Percentiles rank a stretch among this genome's conserved stretches.
Conservation (phyloP, 2,329 filamentous ascomycete genomes). For the Sphaerulina populicola region DNA sequence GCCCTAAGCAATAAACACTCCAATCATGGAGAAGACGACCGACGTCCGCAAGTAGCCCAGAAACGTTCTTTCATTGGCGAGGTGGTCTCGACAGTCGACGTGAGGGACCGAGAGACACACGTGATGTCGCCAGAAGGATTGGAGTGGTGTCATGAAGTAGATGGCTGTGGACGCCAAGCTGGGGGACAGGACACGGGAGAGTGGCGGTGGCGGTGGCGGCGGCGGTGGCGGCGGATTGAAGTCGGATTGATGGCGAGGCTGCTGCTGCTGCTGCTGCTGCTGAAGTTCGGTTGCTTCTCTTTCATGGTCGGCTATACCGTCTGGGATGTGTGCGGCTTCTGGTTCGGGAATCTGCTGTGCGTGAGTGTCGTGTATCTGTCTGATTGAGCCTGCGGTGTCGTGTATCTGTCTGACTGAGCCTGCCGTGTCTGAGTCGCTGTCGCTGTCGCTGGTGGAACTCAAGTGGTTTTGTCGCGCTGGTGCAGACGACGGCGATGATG, state of each 20-base stretch:
- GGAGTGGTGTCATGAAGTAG: conserved; percentile 19
- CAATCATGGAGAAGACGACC: conserved; percentile 58
- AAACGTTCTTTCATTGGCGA: conserved; percentile 66
- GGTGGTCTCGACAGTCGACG: conserved; percentile 46
- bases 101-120: conserved; percentile 46
- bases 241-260: background rate
- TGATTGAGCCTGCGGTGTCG: background rate
- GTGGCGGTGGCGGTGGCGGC: too few species aligned
- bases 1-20: conserved; percentile 56
- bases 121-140: conserved; percentile 44
- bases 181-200: conserved; percentile 8
- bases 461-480: background rate
- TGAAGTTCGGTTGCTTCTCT: conserved; percentile 31
- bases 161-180: background rate
- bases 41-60: conserved; percentile 66
- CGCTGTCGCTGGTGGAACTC: background rate
- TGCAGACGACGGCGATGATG: too few species aligned
- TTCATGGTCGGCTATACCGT: conserved; percentile 23
- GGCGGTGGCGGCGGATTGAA: too few species aligned
- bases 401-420: background rate
- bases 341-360: conserved; percentile 19
- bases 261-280: background rate
- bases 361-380: background rate
- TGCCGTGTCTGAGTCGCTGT: too few species aligned
- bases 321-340: conserved; percentile 21